Conservation (phyloP, 1,284 basidiomycete genomes). For the Sanghuangporus sanghuang region DNA sequence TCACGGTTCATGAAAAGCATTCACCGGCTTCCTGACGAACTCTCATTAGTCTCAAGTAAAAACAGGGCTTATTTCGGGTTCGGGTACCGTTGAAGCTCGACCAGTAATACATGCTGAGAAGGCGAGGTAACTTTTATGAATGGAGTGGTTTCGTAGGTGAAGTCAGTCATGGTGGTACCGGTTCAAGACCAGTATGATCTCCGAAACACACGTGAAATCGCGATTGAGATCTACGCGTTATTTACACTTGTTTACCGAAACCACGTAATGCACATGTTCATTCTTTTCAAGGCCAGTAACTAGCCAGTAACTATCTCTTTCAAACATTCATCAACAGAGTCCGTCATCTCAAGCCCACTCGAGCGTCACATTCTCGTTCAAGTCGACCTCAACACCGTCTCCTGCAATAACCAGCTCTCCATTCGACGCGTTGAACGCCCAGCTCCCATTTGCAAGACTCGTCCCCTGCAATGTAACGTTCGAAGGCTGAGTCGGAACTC, state of each 20-base stretch:
- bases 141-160: neutral
- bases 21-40: conserved; percentile 61
- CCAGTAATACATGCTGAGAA: conserved; percentile 44
- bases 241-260: neutral
- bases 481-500: conserved; percentile 31
- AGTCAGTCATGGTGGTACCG: neutral
- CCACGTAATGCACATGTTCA: too few species aligned
- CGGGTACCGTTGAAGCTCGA: conserved; percentile 47
- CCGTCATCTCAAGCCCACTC: conserved; percentile 21
- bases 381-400: conserved; percentile 25
- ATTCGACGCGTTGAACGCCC: neutral
- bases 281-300: neutral
- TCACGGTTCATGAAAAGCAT: conserved; percentile 66
- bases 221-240: neutral
- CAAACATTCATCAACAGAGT: neutral
- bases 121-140: conserved; percentile 25
- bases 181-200: neutral
- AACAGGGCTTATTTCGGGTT: neutral
- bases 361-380: conserved; percentile 29
- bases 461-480: conserved; percentile 31
- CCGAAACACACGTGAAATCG: neutral
- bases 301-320: neutral
- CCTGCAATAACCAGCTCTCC: neutral
- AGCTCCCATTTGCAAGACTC: neutral
- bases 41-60: neutral